phyloP scores from a whole-genome alignment of 768 basidiomycete species.

The Mycena indigotica region DNA sequence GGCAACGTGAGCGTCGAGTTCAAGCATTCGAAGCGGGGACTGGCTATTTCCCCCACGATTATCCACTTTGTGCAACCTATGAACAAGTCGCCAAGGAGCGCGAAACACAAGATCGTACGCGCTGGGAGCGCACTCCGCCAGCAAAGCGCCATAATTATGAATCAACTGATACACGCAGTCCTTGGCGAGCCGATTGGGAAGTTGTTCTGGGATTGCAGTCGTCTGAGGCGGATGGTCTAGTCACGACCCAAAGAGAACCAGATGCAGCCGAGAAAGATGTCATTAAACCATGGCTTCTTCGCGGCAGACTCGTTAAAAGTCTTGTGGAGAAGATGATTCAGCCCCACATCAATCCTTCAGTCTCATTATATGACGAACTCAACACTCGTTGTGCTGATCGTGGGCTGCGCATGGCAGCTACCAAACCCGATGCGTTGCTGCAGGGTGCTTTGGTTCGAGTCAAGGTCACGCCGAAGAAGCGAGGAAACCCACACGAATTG shows the following conservation, averaged over 20 bases:
- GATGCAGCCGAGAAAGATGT: constrained; percentile 14
- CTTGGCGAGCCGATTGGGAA: constrained; percentile 80
- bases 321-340: constrained; percentile 44
- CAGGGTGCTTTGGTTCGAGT: constrained; percentile 70
- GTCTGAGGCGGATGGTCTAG: constrained; percentile 30
- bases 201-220: constrained; percentile 57
- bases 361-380: constrained; percentile 53
- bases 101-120: constrained; percentile 54
- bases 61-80: constrained; percentile 60
- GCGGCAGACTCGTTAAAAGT: constrained; percentile 49
- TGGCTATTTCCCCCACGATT: constrained; percentile 81
- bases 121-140: constrained; percentile 82
- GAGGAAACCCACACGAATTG: constrained; percentile 76
- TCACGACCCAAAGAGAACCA: constrained; percentile 62
- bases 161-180: constrained; percentile 64
- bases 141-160: constrained; percentile 81
- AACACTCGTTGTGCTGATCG: constrained; percentile 64
- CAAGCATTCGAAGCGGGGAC: constrained; percentile 83
- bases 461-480: constrained; percentile 55
- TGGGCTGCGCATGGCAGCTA: constrained; percentile 40
- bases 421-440: constrained; percentile 43
- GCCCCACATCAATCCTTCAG: constrained; percentile 40
- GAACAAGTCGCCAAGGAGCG: constrained; percentile 47
- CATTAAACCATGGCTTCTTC: constrained; percentile 68
- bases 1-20: constrained; percentile 78